A percentile compares a stretch with the other conserved stretches of the same genome.
Evolutionary conservation across 2,329 filamentous ascomycete species (phyloP).

Genomic region (Lachnellula subtilissima): DNA sequence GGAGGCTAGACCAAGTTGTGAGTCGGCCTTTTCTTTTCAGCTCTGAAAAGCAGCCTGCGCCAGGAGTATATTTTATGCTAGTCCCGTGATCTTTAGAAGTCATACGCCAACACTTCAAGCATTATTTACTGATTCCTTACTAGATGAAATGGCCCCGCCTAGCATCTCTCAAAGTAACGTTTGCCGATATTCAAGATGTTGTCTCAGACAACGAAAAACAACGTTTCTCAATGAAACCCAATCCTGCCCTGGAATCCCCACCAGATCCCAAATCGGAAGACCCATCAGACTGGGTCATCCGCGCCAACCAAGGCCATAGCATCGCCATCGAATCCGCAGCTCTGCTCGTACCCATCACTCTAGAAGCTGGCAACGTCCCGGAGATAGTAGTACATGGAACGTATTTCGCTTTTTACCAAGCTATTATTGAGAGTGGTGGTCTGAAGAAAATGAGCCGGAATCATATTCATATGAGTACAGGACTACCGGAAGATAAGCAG

Average conservation of each 20-base stretch:
- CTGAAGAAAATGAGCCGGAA: conserved; percentile 76
- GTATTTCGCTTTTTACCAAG: conserved; percentile 72
- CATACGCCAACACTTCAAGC: background rate
- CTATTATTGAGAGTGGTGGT: conserved; percentile 72
- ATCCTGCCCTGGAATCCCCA: conserved; percentile 25
- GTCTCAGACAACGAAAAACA: conserved; percentile 83
- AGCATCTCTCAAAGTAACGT: conserved; percentile 64
- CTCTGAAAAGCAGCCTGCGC: conserved; percentile 5
- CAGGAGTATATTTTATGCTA: background rate
- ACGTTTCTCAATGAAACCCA: conserved; percentile 73
- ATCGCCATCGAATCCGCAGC: conserved; percentile 69
- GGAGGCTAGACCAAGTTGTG: conserved; percentile 53
- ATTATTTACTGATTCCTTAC: background rate
- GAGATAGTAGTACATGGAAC: conserved; percentile 78
- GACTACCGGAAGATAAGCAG: conserved; percentile 47
- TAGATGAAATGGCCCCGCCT: conserved; percentile 41
- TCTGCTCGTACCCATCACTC: conserved; percentile 64
- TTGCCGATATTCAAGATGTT: conserved; percentile 65
- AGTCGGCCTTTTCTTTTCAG: conserved; percentile 32
- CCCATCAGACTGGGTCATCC: conserved; percentile 73
- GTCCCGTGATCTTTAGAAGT: conserved; percentile 7
- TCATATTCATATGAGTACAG: conserved; percentile 85
- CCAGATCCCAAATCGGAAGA: conserved; percentile 36
- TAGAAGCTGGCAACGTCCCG: conserved; percentile 55
- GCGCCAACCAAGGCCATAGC: conserved; percentile 92